These are phyloP conservation scores for Mycena venus DNA, from an alignment of 768 basidiomycete species.

Conservation along the genomic window DNA sequence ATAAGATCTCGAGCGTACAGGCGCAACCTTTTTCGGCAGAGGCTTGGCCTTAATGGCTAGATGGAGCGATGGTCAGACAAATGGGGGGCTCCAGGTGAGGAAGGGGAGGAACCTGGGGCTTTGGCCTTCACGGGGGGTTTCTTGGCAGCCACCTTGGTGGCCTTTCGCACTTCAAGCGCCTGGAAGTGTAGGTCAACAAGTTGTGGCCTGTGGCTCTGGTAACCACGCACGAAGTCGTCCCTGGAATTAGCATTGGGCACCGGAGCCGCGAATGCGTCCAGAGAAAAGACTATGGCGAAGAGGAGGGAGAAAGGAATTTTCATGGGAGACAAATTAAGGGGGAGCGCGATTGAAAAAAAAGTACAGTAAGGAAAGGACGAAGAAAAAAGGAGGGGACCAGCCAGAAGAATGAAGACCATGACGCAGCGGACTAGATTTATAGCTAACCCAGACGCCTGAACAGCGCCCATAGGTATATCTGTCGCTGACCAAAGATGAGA, in stretches of 20 bases:
- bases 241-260: background rate
- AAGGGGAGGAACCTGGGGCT: slow-evolving; percentile 2
- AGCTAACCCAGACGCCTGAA: background rate
- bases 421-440: background rate
- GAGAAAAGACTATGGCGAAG: background rate
- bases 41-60: background rate
- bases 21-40: background rate
- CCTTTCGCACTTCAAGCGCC: slow-evolving; percentile 4
- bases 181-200: background rate
- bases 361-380: background rate
- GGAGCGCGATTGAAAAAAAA: background rate
- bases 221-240: background rate
- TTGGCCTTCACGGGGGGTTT: background rate
- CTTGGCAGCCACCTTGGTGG: background rate
- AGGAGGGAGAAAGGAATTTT: background rate
- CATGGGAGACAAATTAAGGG: background rate
- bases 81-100: background rate
- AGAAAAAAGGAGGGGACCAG: background rate
- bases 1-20: background rate
- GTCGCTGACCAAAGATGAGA: background rate
- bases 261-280: background rate
- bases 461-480: background rate
- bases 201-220: background rate
- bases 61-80: background rate
- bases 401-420: background rate